phyloP scores from a whole-genome alignment of 148 eudicot genomes.

The Nyssa sinensis region DNA sequence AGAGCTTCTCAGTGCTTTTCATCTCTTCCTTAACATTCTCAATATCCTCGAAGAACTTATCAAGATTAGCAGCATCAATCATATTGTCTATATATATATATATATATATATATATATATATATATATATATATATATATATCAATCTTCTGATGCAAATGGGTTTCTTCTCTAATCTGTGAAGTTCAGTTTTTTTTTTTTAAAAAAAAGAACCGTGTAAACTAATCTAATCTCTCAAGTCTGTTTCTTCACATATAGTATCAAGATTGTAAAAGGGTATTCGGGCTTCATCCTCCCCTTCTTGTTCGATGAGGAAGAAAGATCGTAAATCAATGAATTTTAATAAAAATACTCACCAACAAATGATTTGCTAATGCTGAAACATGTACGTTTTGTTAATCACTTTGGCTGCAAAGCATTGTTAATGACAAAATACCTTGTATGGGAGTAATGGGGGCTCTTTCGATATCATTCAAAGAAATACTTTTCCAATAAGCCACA shows the following conservation, averaged over 20 bases:
- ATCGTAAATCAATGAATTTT: too few relatives aligned
- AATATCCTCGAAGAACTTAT: neutral
- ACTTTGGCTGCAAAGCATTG: too few relatives aligned
- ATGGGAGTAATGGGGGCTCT: too few relatives aligned
- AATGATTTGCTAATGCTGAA: too few relatives aligned
- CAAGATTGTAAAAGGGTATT: neutral
- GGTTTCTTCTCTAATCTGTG: neutral
- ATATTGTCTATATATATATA: neutral
- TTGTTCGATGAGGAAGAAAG: neutral
- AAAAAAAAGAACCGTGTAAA: too few relatives aligned
- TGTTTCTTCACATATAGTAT: neutral
- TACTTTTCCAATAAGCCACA: too few relatives aligned
- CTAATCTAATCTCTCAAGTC: neutral
- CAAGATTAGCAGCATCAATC: slow-evolving; percentile 8
- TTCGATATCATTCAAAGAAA: too few relatives aligned
- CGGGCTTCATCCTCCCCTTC: neutral
- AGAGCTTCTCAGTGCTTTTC: neutral
- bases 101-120: too few relatives aligned
- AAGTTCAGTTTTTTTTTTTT: too few relatives aligned
- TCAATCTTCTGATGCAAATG: neutral
- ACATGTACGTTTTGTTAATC: too few relatives aligned
- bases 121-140: too few relatives aligned
- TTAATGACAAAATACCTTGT: too few relatives aligned
- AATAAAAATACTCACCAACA: neutral
- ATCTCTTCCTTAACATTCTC: neutral